phyloP scores from a whole-genome alignment of 2,329 filamentous ascomycete genomes.

The Byssochlamys sp. region DNA sequence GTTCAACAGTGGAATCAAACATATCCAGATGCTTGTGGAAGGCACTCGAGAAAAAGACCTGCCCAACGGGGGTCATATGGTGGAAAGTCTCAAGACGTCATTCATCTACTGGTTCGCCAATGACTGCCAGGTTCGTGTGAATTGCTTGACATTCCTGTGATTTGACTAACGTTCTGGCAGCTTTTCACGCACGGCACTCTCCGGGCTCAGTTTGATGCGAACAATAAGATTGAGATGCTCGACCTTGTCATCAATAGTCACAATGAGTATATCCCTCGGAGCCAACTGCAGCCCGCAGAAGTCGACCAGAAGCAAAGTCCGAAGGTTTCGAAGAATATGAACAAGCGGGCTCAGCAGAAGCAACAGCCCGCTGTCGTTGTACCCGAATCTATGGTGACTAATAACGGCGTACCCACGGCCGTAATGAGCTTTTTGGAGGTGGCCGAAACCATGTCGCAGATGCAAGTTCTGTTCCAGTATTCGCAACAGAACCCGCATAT shows the following conservation, averaged over 20 bases:
- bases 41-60: constrained; percentile 50
- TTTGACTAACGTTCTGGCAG: constrained; percentile 32
- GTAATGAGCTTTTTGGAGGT: constrained; percentile 57
- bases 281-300: constrained; percentile 41
- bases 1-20: constrained; percentile 75
- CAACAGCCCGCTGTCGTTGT: constrained; percentile 35
- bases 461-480: constrained; percentile 52
- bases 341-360: constrained; percentile 43
- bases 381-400: constrained; percentile 35
- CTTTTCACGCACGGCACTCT: constrained; percentile 68
- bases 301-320: constrained; percentile 50
- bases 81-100: constrained; percentile 67
- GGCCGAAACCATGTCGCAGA: constrained; percentile 55
- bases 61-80: constrained; percentile 57
- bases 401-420: constrained; percentile 47
- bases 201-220: constrained; percentile 66
- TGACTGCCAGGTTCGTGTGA: constrained; percentile 62
- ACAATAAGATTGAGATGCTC: constrained; percentile 73
- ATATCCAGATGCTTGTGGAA: constrained; percentile 77
- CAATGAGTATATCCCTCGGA: constrained; percentile 74
- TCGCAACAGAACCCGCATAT: constrained; percentile 45
- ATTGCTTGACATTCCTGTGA: neutral
- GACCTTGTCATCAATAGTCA: constrained; percentile 69
- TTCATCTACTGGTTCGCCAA: constrained; percentile 85
- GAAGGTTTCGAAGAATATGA: constrained; percentile 48